A percentile compares a stretch with the other conserved stretches of the same genome.
Conservation (phyloP, 192 early-diverging fungal species). For the Funneliformis geosporum region DNA sequence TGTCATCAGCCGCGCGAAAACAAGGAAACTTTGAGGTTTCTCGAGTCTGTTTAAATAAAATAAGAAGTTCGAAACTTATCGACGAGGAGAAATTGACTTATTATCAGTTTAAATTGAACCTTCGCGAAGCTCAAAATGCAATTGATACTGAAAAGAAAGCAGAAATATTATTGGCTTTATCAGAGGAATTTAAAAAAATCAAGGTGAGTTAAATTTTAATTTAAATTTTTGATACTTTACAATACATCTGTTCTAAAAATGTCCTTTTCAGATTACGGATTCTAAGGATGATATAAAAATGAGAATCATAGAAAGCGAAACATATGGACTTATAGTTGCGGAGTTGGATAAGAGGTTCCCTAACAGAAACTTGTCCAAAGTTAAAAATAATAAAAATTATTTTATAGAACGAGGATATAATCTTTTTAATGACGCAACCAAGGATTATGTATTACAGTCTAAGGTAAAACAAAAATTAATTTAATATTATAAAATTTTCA, state of each 20-base stretch:
- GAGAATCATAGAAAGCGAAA: slow-evolving; percentile 36
- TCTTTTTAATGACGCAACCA: slow-evolving; percentile 1
- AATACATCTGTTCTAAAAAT: neutral
- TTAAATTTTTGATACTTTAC: neutral
- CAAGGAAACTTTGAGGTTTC: slow-evolving; percentile 64
- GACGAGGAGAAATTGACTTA: slow-evolving; percentile 30
- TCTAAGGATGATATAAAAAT: slow-evolving; percentile 13
- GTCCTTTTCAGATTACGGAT: neutral
- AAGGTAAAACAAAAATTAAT: neutral
- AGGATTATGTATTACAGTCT: neutral
- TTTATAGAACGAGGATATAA: slow-evolving; percentile 2
- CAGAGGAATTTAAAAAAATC: slow-evolving; percentile 33
- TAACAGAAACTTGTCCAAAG: neutral
- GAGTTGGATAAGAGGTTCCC: neutral
- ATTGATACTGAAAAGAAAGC: slow-evolving; percentile 31
- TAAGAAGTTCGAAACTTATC: slow-evolving; percentile 38
- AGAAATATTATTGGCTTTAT: slow-evolving; percentile 17
- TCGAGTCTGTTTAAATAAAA: slow-evolving; percentile 43
- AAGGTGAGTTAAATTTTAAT: neutral
- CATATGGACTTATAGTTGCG: slow-evolving; percentile 30
- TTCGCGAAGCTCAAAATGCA: slow-evolving; percentile 25
- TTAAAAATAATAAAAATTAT: neutral
- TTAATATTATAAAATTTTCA: neutral
- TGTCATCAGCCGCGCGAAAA: slow-evolving; percentile 59
- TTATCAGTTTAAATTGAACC: slow-evolving; percentile 36